A percentile compares a stretch with the other conserved stretches of the same genome.
phyloP scores from a whole-genome alignment of 805 yeast species.

The Vanderwaltozyma polyspora region DNA sequence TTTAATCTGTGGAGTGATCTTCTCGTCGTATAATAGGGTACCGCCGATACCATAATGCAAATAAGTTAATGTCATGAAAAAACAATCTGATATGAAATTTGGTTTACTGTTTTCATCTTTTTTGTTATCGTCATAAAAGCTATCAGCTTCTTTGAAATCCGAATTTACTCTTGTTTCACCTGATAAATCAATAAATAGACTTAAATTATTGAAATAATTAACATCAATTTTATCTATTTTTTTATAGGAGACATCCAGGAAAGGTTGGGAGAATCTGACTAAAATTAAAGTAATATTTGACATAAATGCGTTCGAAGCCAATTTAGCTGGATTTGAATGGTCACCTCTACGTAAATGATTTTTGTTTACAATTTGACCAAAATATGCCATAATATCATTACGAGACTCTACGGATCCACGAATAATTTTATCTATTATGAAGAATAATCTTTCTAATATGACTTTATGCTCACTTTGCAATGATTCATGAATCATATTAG shows the following conservation, averaged over 20 bases:
- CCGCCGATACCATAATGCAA: constrained; percentile 89
- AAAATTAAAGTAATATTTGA: constrained; percentile 59
- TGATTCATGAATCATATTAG: constrained; percentile 43
- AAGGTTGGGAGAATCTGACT: constrained; percentile 71
- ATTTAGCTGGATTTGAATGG: constrained; percentile 55
- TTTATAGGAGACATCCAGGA: constrained; percentile 51
- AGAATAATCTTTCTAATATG: constrained; percentile 51
- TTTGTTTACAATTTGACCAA: constrained; percentile 62
- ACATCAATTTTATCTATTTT: constrained; percentile 71
- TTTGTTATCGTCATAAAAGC: constrained; percentile 36
- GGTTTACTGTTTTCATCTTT: constrained; percentile 28
- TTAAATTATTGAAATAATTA: constrained; percentile 48
- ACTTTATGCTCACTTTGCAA: constrained; percentile 54
- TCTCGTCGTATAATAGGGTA: constrained; percentile 43
- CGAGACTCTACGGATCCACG: constrained; percentile 64
- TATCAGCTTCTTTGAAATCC: constrained; percentile 57
- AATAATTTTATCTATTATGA: constrained; percentile 59
- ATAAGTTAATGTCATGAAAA: constrained; percentile 66
- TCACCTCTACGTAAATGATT: constrained; percentile 84
- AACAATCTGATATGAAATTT: constrained; percentile 88
- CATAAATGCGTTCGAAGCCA: constrained; percentile 76
- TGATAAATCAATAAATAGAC: constrained; percentile 45
- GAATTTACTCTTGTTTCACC: constrained; percentile 82
- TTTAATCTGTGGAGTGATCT: constrained; percentile 41
- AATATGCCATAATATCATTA: constrained; percentile 49